phyloP scores from a whole-genome alignment of 177 flowering plant genomes.

The Tripterygium wilfordii region DNA sequence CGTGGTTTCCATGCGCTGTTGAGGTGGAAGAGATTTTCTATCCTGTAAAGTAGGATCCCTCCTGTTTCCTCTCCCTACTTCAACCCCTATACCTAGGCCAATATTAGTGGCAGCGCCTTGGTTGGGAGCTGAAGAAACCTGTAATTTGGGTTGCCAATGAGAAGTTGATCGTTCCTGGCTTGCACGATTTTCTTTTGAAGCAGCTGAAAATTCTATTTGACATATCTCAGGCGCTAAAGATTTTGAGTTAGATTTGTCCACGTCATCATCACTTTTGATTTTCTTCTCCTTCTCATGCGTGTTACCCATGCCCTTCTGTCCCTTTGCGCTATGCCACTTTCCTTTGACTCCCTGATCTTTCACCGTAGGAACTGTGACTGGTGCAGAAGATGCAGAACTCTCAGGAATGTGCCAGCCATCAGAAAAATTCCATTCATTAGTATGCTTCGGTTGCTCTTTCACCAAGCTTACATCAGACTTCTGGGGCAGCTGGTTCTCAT shows the following conservation, averaged over 20 bases:
- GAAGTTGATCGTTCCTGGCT: slow-evolving; percentile 38
- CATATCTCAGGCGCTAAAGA: slow-evolving; percentile 20
- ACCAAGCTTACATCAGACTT: slow-evolving; percentile 22
- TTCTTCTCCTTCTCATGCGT: slow-evolving; percentile 31
- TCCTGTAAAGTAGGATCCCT: no score
- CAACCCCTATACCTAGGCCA: slow-evolving; percentile 24
- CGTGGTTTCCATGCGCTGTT: no score
- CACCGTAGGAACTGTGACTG: slow-evolving; percentile 14
- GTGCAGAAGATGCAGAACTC: slow-evolving; percentile 18
- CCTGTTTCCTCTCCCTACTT: slow-evolving; percentile 22
- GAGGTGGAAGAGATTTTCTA: no score
- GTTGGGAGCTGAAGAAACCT: slow-evolving; percentile 20
- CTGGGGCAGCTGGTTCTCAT: slow-evolving; percentile 20
- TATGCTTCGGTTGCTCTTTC: slow-evolving; percentile 23
- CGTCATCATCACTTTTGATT: slow-evolving; percentile 14
- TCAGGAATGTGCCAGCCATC: slow-evolving; percentile 27
- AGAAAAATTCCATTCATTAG: slow-evolving; percentile 23
- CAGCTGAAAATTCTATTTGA: slow-evolving; percentile 32
- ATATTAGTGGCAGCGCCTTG: slow-evolving; percentile 30
- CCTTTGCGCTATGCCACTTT: slow-evolving; percentile 41
- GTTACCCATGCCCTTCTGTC: slow-evolving; percentile 27
- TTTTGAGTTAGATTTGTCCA: slow-evolving; percentile 18
- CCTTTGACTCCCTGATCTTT: slow-evolving; percentile 59
- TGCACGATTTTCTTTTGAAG: slow-evolving; percentile 35
- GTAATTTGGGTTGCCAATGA: slow-evolving; percentile 87